Conservation (phyloP, 352 stramenopile genomes). For the Globisporangium canariense region DNA sequence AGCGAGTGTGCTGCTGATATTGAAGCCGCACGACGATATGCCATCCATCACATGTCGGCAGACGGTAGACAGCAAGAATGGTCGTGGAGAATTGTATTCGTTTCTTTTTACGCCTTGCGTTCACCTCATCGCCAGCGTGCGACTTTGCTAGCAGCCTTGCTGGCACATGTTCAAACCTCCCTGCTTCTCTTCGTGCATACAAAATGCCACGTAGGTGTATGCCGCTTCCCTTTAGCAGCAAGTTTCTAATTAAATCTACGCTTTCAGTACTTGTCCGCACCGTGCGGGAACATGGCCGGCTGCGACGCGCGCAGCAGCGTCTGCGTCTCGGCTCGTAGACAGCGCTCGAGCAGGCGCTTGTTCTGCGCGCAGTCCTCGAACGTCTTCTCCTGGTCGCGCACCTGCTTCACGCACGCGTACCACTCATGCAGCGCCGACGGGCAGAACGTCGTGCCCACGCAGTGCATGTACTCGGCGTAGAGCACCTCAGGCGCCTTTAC, state of each 20-base stretch:
- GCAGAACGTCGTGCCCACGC: conserved; percentile 47
- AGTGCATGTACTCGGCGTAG: conserved; percentile 69
- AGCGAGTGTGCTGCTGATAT: neutral
- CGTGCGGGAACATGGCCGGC: conserved; percentile 50
- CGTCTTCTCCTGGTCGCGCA: conserved; percentile 31
- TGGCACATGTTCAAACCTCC: neutral
- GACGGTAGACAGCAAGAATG: neutral
- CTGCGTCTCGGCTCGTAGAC: conserved; percentile 61
- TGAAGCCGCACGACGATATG: neutral
- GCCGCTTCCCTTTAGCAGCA: neutral
- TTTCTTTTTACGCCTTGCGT: neutral
- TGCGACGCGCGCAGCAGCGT: conserved; percentile 61
- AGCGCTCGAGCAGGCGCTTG: conserved; percentile 73
- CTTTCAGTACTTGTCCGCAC: neutral
- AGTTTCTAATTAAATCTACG: neutral
- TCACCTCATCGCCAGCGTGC: neutral
- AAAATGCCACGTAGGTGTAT: neutral
- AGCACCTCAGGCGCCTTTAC: conserved; percentile 38
- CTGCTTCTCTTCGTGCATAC: neutral
- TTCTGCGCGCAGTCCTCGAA: conserved; percentile 42
- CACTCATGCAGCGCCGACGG: conserved; percentile 46
- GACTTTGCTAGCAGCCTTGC: neutral
- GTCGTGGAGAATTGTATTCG: conserved; percentile 3
- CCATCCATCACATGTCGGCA: neutral
- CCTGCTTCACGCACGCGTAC: conserved; percentile 46